A percentile compares a stretch with the other conserved stretches of the same genome.
phyloP scores from a whole-genome alignment of 129 eudicot species.

The Centaurea solstitialis region DNA sequence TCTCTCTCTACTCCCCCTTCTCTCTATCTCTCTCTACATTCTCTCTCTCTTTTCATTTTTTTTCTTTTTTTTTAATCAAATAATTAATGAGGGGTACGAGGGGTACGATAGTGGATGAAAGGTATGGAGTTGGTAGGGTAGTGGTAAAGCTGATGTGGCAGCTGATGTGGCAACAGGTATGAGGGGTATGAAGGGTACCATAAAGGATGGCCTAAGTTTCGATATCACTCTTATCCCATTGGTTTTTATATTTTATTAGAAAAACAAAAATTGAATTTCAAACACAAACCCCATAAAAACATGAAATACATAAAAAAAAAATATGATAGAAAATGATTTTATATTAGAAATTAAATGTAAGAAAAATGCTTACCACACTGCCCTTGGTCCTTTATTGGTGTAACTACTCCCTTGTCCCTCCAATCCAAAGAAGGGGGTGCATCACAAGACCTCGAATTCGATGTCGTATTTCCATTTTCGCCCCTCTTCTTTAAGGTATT shows the following conservation, averaged over 20 bases:
- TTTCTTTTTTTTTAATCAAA: no score
- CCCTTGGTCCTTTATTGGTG: slow-evolving; percentile 66
- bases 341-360: neutral
- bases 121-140: no score
- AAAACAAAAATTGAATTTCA: no score
- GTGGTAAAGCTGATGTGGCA: no score
- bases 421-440: slow-evolving; percentile 66
- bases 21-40: no score
- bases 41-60: no score
- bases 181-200: no score
- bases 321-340: neutral
- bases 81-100: no score
- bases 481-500: slow-evolving; percentile 17
- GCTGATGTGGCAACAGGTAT: no score
- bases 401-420: slow-evolving; percentile 60
- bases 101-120: no score
- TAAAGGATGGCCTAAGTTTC: no score
- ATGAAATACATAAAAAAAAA: neutral
- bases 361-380: slow-evolving; percentile 55
- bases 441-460: slow-evolving; percentile 37
- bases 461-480: neutral
- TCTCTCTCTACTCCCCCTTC: no score
- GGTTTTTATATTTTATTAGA: neutral
- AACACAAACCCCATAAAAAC: neutral
- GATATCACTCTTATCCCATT: neutral